Evolutionary conservation across 148 eudicot species (phyloP).

Genomic region (Persicaria tinctoria): DNA sequence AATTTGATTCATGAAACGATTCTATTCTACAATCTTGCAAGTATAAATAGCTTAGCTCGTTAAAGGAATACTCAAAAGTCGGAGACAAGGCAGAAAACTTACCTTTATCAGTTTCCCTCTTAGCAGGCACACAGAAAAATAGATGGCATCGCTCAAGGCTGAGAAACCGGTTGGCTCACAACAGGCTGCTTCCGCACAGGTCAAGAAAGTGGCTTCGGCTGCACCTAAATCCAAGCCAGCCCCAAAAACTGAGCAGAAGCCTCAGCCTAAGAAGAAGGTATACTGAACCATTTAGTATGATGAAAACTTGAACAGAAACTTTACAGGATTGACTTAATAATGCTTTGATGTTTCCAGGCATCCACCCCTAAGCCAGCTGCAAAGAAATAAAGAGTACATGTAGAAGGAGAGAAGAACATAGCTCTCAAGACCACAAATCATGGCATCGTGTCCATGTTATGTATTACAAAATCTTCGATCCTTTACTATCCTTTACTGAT

Average conservation of each 20-base stretch:
- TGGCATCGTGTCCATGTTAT: neutral
- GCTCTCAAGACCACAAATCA: neutral
- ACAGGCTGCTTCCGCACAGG: conserved; percentile 2
- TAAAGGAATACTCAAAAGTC: no score
- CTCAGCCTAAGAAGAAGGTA: neutral
- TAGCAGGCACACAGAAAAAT: neutral
- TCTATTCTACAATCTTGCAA: neutral
- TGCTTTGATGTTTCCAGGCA: neutral
- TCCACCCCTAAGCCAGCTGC: neutral
- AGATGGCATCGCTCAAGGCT: conserved; percentile 10
- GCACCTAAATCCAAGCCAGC: neutral
- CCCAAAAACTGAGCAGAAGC: neutral
- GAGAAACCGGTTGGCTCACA: conserved; percentile 9
- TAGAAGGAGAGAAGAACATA: neutral
- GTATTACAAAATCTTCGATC: neutral
- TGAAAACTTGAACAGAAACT: neutral
- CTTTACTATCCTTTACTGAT: neutral
- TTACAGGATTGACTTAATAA: neutral
- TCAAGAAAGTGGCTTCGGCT: neutral
- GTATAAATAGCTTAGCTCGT: neutral
- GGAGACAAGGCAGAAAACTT: neutral
- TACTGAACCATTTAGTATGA: neutral
- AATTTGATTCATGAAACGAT: neutral
- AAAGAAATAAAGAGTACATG: neutral
- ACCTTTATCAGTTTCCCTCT: neutral